Percentiles rank a stretch among this genome's conserved stretches.
phyloP scores from a whole-genome alignment of 208 protist genomes.

The Ichthyophonus hoferi region DNA sequence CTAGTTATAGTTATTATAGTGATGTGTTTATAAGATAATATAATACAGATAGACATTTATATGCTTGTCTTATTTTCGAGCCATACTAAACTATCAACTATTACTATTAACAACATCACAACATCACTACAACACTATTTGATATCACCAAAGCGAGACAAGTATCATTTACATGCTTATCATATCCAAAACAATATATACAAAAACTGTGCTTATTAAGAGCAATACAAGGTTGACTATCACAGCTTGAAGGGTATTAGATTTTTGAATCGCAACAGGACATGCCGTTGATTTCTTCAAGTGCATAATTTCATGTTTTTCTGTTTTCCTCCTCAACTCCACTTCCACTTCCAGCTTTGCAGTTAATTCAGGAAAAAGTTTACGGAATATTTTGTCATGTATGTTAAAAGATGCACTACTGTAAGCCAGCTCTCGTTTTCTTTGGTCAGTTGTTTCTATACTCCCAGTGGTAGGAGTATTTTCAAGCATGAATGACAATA shows the following conservation, averaged over 20 bases:
- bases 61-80: no score
- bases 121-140: no score
- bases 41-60: no score
- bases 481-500: constrained; percentile 49
- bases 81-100: no score
- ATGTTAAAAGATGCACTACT: background rate
- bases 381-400: background rate
- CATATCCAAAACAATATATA: background rate
- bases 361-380: constrained; percentile 15
- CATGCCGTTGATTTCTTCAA: background rate
- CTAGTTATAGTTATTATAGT: no score
- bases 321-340: background rate
- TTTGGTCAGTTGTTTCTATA: background rate
- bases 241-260: no score
- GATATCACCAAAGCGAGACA: no score
- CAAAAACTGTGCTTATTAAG: background rate
- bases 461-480: constrained; percentile 24
- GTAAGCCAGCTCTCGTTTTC: background rate
- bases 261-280: background rate
- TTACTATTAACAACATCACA: no score
- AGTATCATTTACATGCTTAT: no score
- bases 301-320: background rate
- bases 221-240: background rate
- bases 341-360: background rate
- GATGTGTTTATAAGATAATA: no score